Evolutionary conservation across 345 rosid genomes (phyloP).

Genomic region (Gossypium bickii): DNA sequence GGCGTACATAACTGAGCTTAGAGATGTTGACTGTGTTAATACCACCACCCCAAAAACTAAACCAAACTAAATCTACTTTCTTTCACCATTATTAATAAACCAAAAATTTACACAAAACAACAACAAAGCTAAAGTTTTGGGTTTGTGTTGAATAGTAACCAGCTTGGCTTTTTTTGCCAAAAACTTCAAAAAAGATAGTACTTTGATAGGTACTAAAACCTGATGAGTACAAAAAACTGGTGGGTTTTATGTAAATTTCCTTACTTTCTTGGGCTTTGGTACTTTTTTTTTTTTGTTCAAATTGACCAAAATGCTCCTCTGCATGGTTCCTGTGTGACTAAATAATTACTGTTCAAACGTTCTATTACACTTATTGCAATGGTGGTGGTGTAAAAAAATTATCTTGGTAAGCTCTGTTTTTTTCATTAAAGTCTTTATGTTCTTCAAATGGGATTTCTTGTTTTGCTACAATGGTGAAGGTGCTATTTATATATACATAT

Average conservation of each 20-base stretch:
- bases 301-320: conserved; percentile 17
- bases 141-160: not conserved
- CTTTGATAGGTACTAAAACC: not conserved
- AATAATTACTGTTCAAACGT: conserved; percentile 9
- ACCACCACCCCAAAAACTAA: conserved; percentile 18
- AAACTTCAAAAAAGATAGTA: not conserved
- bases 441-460: conserved; percentile 22
- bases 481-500: not conserved
- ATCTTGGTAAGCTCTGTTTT: conserved; percentile 17
- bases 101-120: not conserved
- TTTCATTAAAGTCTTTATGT: conserved; percentile 2
- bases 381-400: not conserved
- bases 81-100: conserved; percentile 2
- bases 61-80: conserved; percentile 20
- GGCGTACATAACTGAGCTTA: conserved; percentile 45
- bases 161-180: conserved; percentile 3
- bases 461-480: conserved; percentile 12
- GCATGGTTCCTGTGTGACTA: conserved; percentile 17
- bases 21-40: conserved; percentile 28
- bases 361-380: not conserved
- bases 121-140: conserved; percentile 5
- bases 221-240: not conserved
- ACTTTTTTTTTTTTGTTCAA: conserved; percentile 4
- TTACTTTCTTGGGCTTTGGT: conserved; percentile 10
- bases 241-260: conserved; percentile 15